Base-by-base conservation (phyloP, 179 eudicot genomes). In the Nepenthes alata region DNA sequence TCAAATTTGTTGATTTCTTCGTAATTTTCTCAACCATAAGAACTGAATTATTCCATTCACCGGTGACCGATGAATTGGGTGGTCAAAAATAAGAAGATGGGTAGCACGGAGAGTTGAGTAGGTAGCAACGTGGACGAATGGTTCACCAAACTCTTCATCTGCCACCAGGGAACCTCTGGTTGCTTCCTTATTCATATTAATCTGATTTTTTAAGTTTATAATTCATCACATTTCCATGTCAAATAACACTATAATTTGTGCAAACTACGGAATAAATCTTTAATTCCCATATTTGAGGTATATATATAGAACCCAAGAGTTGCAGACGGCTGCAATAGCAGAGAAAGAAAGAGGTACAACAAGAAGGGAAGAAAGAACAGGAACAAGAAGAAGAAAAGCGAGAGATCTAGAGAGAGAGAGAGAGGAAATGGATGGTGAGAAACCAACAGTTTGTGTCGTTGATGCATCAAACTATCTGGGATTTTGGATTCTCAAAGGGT, bases 401-500 rank as follows among this genome's bases (percentile, higher is more conserved):
- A 41, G 8, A 41, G 8, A 48, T 38, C n/a, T 53, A 53, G 59
- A 37, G 60, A 70, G 57, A 62, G 53, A 58, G 61, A 44, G 45
- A 51, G 74, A 11, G 2, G 37, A 47, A n/a, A 25, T 49, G 7
- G 62, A 37, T 56, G 51, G 16, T 35, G 67, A 71, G 50, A 62
- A 65, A 47, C 70, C 66, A 36, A 76, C 65, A 2, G 76, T 76
- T 2, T 76, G 80, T 44, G 80, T 76, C 6, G 67, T 76, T 75
- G 80, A 76, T 54, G 80, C 80, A 1, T 66, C 76, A 2, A 67
- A 75, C 35, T 62, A 39, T 2, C 47, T 76, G 11, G 80, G 80
- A 5, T 72, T 72, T 8, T 55, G 70, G 37, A 69, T 76, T 10
- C 74, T 76, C 50, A 61, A 62, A 39, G 51, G 69, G 41, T 75